phyloP scores from a whole-genome alignment of 805 yeast species.

The Trichomonascus vanleenenianus region DNA sequence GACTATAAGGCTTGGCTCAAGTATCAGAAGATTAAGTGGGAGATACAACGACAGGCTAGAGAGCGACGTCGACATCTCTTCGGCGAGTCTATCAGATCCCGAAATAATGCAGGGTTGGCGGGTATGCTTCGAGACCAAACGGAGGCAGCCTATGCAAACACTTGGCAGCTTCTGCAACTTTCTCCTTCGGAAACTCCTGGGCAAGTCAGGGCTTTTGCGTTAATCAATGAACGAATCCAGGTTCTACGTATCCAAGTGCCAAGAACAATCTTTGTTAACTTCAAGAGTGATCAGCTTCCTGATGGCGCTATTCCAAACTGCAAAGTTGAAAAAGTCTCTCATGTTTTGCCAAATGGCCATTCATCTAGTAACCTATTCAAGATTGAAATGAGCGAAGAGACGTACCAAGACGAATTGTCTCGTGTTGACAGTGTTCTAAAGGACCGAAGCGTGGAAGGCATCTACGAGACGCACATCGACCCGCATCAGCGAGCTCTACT shows the following conservation, averaged over 20 bases:
- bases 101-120: constrained; percentile 43
- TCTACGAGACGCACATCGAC: constrained; percentile 69
- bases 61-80: constrained; percentile 67
- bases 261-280: constrained; percentile 61
- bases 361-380: constrained; percentile 44
- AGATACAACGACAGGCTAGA: constrained; percentile 60
- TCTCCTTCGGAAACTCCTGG: constrained; percentile 46
- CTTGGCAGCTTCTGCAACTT: constrained; percentile 83
- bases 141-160: constrained; percentile 57
- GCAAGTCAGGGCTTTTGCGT: constrained; percentile 63
- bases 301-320: constrained; percentile 39
- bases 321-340: constrained; percentile 48
- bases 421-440: constrained; percentile 58
- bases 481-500: constrained; percentile 68
- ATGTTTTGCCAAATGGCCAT: constrained; percentile 64
- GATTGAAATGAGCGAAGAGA: constrained; percentile 60
- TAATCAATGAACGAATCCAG: constrained; percentile 67
- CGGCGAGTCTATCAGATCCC: constrained; percentile 52
- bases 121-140: constrained; percentile 70
- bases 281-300: constrained; percentile 43
- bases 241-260: constrained; percentile 66
- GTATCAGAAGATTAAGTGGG: constrained; percentile 88
- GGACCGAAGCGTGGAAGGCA: constrained; percentile 51
- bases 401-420: constrained; percentile 46
- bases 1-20: constrained; percentile 43